Evolutionary conservation across 2,329 filamentous ascomycete species (phyloP), one percentile per base, ranked within the genome.

Genomic region (Trichoderma simmonsii): DNA sequence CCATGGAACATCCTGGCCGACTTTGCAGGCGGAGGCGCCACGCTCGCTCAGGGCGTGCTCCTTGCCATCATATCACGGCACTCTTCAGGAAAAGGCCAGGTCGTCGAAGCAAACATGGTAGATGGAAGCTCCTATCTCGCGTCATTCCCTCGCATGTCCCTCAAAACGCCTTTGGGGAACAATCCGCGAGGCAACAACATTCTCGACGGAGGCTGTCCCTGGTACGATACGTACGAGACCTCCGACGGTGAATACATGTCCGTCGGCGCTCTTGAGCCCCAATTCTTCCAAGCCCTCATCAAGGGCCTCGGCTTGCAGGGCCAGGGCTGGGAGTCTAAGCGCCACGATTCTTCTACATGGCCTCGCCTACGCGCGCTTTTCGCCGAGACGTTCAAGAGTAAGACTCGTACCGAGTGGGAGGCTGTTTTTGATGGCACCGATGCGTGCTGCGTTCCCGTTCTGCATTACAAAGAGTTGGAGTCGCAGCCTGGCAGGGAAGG

Each of bases 21-120:
- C 80, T 98, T 98, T 76, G 96, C 93, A 0, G 95, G 94, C 36
- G 95, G 95, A 24, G 95, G 95, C 39, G 91, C 92, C 0, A 90
- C 90, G 75, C 90, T 96, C 56, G 93, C 96, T 77, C 85, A 94
- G 72, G 95, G 95, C 0, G 89, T 98, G 5, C 81, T 98, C 70
- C 85, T 98, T 24, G 95, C 96, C 0, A 81, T 98, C 72, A 77
- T 97, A 11, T 86, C 89, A 15, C 85, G 94, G 39, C 83, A 86
- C 63, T 83, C 81, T 57, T 90, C 85, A 0, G 93, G 93, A 0
- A 83, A 83, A 2, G 95, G 95, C 0, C 95, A 98, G 82, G 91
- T 98, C 14, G 94, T 98, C 9, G 94, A 98, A 83, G 93, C 93
- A 18, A 98, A 97, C 81, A 98, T 98, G 95, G 95, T 98, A 14